Conservation (phyloP, 495 filamentous ascomycete genomes). For the Podospora tetraspora region DNA sequence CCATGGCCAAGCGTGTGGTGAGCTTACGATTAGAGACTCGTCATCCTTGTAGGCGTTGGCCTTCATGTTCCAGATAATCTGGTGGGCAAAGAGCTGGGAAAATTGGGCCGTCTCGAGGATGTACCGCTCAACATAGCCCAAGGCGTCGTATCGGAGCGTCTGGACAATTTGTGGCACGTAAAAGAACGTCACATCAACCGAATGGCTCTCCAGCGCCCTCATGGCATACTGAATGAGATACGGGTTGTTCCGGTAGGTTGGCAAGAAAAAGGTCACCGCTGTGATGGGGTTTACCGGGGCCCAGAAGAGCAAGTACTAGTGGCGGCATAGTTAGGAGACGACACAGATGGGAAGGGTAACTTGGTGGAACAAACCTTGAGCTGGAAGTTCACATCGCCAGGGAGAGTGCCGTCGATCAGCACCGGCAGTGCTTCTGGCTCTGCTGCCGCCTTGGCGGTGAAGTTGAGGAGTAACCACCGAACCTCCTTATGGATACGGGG, state of each 20-base stretch:
- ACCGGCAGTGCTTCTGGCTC: conserved; percentile 79
- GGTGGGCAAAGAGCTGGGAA: conserved; percentile 94
- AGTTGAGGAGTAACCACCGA: conserved; percentile 70
- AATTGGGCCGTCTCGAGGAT: conserved; percentile 94
- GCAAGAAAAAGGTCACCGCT: conserved; percentile 87
- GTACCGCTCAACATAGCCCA: conserved; percentile 94
- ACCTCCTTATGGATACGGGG: conserved; percentile 66
- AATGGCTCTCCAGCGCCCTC: conserved; percentile 86
- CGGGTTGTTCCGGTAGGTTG: conserved; percentile 87
- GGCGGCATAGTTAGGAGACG: conserved; percentile 32
- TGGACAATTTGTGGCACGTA: conserved; percentile 98
- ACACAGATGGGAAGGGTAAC: background rate
- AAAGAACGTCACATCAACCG: conserved; percentile 95
- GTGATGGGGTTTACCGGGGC: conserved; percentile 87
- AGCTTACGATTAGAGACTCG: conserved; percentile 75
- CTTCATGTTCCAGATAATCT: conserved; percentile 99
- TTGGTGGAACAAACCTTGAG: conserved; percentile 58
- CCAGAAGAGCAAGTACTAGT: conserved; percentile 88
- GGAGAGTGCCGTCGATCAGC: conserved; percentile 69
- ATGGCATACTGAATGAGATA: conserved; percentile 97
- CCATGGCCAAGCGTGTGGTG: too few species aligned
- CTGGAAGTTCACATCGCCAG: conserved; percentile 73
- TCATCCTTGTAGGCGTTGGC: conserved; percentile 98
- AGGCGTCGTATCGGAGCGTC: conserved; percentile 84
- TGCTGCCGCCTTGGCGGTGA: conserved; percentile 70